Conservation (phyloP, 2,329 filamentous ascomycete species). For the Coniella vitis region DNA sequence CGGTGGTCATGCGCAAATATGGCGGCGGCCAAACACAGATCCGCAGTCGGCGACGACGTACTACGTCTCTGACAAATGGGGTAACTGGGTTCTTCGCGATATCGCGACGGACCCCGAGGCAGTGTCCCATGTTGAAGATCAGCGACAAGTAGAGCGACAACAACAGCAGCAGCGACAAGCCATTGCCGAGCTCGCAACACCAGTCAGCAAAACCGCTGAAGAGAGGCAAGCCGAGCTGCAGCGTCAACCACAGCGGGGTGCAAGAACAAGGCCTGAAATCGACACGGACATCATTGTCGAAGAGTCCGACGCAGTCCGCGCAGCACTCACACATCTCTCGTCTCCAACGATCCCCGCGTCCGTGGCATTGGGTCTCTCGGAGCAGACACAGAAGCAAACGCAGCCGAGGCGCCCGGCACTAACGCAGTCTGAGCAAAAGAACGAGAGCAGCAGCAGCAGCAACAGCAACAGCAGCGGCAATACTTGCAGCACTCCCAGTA, state of each 20-base stretch:
- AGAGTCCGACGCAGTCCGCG: constrained; percentile 16
- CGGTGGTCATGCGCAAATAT: constrained; percentile 31
- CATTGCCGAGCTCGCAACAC: constrained; percentile 22
- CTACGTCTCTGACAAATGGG: constrained; percentile 45
- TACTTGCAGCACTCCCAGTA: no score
- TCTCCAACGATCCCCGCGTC: constrained; percentile 9
- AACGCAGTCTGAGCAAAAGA: no score
- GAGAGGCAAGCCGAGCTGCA: constrained; percentile 10
- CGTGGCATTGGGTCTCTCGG: constrained; percentile 20
- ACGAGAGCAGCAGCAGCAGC: no score
- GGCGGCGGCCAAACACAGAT: constrained; percentile 41
- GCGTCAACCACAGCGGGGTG: background rate
- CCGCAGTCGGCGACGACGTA: constrained; percentile 38
- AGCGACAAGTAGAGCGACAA: background rate
- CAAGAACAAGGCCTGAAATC: background rate
- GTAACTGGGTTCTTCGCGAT: constrained; percentile 47
- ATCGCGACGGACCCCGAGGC: background rate
- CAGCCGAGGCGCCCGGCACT: no score
- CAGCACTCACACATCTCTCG: constrained; percentile 16
- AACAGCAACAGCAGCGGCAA: no score
- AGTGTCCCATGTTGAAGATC: background rate
- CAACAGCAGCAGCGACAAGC: constrained; percentile 19
- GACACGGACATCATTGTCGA: background rate
- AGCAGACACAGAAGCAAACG: background rate
- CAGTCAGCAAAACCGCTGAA: constrained; percentile 11